Conservation (phyloP, 2,329 filamentous ascomycete species). For the Bipolaris victoriae region DNA sequence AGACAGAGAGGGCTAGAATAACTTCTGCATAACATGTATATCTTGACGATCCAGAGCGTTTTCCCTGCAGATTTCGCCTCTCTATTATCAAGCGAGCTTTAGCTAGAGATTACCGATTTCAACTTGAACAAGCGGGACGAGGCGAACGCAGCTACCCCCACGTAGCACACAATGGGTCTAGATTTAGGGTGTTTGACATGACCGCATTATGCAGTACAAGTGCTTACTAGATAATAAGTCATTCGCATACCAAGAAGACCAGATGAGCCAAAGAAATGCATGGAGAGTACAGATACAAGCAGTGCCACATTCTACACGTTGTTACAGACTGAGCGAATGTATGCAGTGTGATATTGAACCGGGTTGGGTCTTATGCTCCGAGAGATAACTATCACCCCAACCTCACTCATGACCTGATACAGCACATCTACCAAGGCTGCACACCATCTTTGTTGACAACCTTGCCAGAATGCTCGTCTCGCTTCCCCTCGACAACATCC, state of each 20-base stretch:
- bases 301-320: neutral
- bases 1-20: too few species aligned
- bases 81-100: neutral
- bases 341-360: neutral
- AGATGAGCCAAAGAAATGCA: neutral
- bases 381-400: neutral
- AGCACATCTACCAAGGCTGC: constrained; percentile 46
- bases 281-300: too few species aligned
- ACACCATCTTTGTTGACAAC: constrained; percentile 45
- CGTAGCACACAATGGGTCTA: neutral
- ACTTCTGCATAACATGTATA: too few species aligned
- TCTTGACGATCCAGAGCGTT: too few species aligned
- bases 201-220: neutral
- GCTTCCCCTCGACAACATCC: constrained; percentile 50
- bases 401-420: neutral
- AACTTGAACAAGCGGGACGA: neutral
- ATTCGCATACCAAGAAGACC: neutral
- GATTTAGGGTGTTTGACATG: neutral
- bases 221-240: neutral
- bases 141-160: neutral
- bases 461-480: constrained; percentile 49
- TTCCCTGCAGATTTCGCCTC: too few species aligned
- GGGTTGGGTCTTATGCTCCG: neutral
- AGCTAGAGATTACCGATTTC: neutral
- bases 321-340: neutral